Percentiles rank a stretch among this genome's conserved stretches.
Conservation (phyloP, 352 stramenopile species). For the Lagenidium giganteum region DNA sequence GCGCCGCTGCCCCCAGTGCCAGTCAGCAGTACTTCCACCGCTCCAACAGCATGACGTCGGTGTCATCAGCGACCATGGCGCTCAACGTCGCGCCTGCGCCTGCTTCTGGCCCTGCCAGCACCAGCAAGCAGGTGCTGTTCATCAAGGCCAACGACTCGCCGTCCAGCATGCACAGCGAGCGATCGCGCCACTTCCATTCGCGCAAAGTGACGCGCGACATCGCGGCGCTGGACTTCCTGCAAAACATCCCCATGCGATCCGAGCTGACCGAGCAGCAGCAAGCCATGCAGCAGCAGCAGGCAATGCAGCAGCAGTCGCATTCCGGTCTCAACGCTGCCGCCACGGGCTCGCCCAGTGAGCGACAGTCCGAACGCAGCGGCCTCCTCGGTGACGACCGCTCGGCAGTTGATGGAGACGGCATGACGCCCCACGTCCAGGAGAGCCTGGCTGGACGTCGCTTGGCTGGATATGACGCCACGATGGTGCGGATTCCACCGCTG, state of each 20-base stretch:
- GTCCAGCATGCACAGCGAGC: constrained; percentile 47
- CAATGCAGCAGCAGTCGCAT: neutral
- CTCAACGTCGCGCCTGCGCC: constrained; percentile 1
- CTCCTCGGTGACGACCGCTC: neutral
- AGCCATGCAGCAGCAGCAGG: constrained; percentile 1
- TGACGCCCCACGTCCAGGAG: constrained; percentile 20
- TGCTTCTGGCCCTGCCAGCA: constrained; percentile 3
- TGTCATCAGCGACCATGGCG: no score
- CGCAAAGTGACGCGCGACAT: constrained; percentile 84
- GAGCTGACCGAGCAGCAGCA: constrained; percentile 21
- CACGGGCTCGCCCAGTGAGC: neutral
- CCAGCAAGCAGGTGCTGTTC: constrained; percentile 20
- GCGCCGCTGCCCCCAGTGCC: no score
- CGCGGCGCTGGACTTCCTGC: constrained; percentile 82
- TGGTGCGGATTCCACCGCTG: constrained; percentile 52
- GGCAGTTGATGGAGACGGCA: no score
- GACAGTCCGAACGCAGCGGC: neutral
- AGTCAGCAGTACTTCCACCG: no score
- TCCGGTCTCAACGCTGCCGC: neutral
- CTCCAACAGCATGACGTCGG: no score
- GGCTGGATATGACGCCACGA: constrained; percentile 59
- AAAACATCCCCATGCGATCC: constrained; percentile 82
- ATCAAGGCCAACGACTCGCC: constrained; percentile 43
- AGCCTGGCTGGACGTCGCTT: constrained; percentile 59
- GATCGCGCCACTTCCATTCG: constrained; percentile 43